Evolutionary conservation across 2,329 filamentous ascomycete genomes (phyloP).

Genomic region (Trichoderma sp.): DNA sequence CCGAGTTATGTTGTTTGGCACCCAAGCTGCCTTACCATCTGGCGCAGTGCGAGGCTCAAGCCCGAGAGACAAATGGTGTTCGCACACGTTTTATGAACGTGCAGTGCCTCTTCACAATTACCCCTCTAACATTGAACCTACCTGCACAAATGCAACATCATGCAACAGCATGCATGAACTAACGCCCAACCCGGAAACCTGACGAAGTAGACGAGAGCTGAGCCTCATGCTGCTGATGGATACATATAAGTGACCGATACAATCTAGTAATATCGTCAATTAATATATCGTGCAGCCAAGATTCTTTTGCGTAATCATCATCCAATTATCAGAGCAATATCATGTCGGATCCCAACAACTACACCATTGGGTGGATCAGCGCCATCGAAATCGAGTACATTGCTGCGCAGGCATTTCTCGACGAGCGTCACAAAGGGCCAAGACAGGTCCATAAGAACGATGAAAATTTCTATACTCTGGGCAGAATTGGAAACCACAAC

Average conservation of each 20-base stretch:
- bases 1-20: no score
- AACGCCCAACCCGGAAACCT: background rate
- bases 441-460: rapidly evolving
- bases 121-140: background rate
- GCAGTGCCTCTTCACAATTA: background rate
- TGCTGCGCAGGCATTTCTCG: slow-evolving; percentile 33
- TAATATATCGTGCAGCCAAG: no score
- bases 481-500: background rate
- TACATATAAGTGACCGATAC: background rate
- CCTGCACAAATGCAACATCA: background rate
- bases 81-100: background rate
- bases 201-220: background rate
- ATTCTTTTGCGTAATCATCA: no score
- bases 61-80: background rate
- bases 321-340: background rate
- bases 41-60: rapidly evolving
- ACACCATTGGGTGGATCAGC: slow-evolving; percentile 47
- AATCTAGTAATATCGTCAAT: background rate
- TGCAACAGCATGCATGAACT: background rate
- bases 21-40: background rate
- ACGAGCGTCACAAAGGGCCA: background rate
- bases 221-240: slow-evolving; percentile 12
- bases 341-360: slow-evolving; percentile 24
- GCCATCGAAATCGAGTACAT: slow-evolving; percentile 40
- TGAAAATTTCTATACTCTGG: background rate